These are phyloP conservation scores for Protea cynaroides DNA, from an alignment of 164 flowering plant genomes.

Conservation along the genomic window DNA sequence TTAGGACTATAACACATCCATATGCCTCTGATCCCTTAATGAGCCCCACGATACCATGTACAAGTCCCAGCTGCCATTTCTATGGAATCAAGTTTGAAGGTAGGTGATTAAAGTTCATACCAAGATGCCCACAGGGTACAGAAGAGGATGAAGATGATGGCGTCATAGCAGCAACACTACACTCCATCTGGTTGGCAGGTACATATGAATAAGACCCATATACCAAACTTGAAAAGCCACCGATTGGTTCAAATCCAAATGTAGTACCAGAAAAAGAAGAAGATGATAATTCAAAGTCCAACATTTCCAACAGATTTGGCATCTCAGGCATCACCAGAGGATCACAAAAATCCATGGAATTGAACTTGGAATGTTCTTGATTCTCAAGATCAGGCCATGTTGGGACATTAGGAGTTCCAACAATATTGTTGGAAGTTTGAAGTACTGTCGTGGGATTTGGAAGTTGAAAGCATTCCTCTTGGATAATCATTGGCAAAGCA, in stretches of 20 bases:
- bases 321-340: conserved; percentile 8
- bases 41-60: background rate
- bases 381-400: conserved; percentile 19
- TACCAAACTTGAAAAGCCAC: conserved; percentile 14
- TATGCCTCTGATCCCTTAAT: background rate
- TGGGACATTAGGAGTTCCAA: conserved; percentile 15
- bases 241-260: conserved; percentile 17
- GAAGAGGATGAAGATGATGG: no score
- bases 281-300: no score
- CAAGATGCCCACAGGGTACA: conserved; percentile 20
- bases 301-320: conserved; percentile 25
- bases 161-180: no score
- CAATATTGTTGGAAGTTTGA: conserved; percentile 19
- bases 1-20: no score
- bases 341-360: conserved; percentile 6
- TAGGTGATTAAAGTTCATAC: conserved; percentile 28
- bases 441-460: conserved; percentile 15
- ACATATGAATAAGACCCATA: conserved; percentile 8
- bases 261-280: conserved; percentile 11
- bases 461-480: conserved; percentile 22
- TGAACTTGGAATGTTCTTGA: conserved; percentile 2
- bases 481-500: no score
- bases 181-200: conserved; percentile 20
- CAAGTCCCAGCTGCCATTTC: background rate
- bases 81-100: conserved; percentile 26